These are phyloP conservation scores for Bathelium albidoporum DNA, from an alignment of 495 filamentous ascomycete species.

Conservation along the genomic window DNA sequence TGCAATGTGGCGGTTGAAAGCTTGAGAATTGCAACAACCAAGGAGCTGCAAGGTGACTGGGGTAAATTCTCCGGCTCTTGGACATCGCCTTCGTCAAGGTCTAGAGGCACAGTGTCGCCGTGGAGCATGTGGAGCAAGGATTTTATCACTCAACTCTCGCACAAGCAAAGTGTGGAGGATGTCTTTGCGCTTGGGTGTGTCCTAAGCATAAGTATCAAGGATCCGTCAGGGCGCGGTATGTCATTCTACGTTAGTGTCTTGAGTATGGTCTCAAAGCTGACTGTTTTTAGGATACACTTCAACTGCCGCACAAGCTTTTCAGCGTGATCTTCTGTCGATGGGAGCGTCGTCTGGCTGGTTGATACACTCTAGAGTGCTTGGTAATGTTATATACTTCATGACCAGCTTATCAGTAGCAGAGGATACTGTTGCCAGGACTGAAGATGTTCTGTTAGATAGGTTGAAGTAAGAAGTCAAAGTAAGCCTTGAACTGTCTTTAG, in stretches of 20 bases:
- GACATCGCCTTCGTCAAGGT: constrained; percentile 14
- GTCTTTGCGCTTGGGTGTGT: constrained; percentile 62
- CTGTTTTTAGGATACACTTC: constrained; percentile 50
- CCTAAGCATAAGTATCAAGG: constrained; percentile 53
- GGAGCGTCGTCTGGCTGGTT: constrained; percentile 31
- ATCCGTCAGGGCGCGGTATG: constrained; percentile 28
- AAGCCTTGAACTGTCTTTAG: too few relatives aligned
- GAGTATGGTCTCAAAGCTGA: neutral
- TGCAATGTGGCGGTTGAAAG: constrained; percentile 59
- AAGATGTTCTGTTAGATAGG: constrained; percentile 2
- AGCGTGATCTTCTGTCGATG: neutral
- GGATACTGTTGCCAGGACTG: constrained; percentile 11
- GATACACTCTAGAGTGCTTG: constrained; percentile 63
- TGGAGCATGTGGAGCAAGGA: constrained; percentile 62
- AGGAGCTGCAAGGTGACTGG: constrained; percentile 46
- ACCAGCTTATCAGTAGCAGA: constrained; percentile 48
- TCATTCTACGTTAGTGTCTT: constrained; percentile 17
- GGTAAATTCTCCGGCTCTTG: constrained; percentile 37
- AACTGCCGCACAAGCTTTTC: constrained; percentile 48
- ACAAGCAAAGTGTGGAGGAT: constrained; percentile 42
- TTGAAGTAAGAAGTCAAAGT: neutral
- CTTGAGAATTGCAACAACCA: constrained; percentile 42
- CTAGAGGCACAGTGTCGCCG: constrained; percentile 17
- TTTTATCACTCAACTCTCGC: constrained; percentile 47
- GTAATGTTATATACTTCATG: constrained; percentile 72